These are phyloP conservation scores for Ilex asprella DNA, from an alignment of 257 asterid genomes.

Conservation along the genomic window DNA sequence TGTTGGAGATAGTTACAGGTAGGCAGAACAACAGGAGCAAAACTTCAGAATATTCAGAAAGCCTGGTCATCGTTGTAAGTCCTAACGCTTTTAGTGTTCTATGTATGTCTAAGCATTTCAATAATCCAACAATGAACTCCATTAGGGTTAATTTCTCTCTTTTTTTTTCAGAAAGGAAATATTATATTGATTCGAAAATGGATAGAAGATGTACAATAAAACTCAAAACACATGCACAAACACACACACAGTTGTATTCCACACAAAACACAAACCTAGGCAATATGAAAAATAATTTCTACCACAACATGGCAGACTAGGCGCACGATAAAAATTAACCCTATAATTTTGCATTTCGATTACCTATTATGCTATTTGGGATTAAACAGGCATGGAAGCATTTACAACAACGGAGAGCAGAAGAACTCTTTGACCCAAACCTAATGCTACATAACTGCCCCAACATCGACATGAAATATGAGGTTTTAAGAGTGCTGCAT, in stretches of 20 bases:
- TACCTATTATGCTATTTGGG: background rate
- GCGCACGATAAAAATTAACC: background rate
- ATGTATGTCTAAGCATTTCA: background rate
- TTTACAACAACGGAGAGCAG: conserved; percentile 42
- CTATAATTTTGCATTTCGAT: background rate
- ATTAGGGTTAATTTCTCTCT: background rate
- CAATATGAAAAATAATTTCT: no score
- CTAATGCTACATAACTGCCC: conserved; percentile 41
- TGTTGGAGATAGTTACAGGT: conserved; percentile 61
- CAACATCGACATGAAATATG: conserved; percentile 21
- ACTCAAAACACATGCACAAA: background rate
- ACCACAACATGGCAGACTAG: background rate
- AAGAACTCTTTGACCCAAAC: conserved; percentile 57
- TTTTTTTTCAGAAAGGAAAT: background rate
- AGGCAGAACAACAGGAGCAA: conserved; percentile 55
- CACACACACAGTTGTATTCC: no score
- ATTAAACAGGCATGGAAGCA: conserved; percentile 54
- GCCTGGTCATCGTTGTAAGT: conserved; percentile 51
- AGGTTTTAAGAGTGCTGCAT: conserved; percentile 48
- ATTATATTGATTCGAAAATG: background rate
- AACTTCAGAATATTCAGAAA: conserved; percentile 49
- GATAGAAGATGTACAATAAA: no score
- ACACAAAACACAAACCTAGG: background rate
- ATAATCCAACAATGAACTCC: background rate
- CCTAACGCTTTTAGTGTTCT: background rate